Conservation (phyloP, 2,329 filamentous ascomycete genomes). For the Botrytis hyacinthi region DNA sequence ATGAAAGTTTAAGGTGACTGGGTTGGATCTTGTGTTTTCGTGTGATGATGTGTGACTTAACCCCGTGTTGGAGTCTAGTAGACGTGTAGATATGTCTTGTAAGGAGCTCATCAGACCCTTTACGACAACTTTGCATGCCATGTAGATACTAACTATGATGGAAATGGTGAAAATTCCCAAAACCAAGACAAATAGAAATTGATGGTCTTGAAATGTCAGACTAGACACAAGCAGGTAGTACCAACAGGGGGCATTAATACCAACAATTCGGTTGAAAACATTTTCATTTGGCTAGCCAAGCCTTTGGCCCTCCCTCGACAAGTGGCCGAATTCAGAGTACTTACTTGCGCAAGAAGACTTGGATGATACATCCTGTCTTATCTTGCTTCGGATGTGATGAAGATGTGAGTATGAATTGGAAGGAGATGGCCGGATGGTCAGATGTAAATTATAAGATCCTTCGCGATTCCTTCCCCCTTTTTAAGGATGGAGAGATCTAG, state of each 20-base stretch:
- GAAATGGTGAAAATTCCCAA: neutral
- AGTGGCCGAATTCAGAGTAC: neutral
- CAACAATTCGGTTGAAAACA: neutral
- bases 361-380: neutral
- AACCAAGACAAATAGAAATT: neutral
- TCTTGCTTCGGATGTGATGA: neutral
- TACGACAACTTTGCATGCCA: neutral
- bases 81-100: neutral
- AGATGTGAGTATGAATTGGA: neutral
- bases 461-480: neutral
- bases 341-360: neutral
- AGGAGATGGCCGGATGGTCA: neutral
- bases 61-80: neutral
- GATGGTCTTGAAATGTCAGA: neutral
- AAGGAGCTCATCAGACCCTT: neutral
- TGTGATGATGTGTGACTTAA: neutral
- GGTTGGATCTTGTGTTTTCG: neutral
- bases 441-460: neutral
- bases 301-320: neutral
- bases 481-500: neutral
- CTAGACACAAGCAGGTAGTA: neutral
- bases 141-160: neutral
- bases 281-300: neutral
- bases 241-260: neutral
- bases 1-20: neutral